phyloP scores from a whole-genome alignment of 1,139 yeast genomes.

The Taphrina flavorubra region DNA sequence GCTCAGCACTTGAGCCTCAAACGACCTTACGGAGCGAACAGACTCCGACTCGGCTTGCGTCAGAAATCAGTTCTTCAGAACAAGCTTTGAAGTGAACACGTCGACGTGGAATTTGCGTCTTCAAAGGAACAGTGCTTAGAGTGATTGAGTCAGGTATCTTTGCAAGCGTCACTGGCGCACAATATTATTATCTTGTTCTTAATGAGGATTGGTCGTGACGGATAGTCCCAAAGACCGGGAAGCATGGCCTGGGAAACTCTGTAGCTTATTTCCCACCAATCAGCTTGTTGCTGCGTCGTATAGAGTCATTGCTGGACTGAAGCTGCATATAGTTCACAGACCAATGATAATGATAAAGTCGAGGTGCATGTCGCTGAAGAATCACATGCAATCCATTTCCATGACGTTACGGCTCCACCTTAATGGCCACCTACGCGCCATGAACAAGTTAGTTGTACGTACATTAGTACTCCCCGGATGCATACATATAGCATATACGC shows the following conservation, averaged over 20 bases:
- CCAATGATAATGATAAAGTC: background rate
- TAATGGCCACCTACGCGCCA: background rate
- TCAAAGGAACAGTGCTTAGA: too few relatives aligned
- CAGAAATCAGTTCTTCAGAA: background rate
- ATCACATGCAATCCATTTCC: background rate
- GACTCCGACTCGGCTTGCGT: background rate
- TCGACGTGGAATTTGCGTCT: too few relatives aligned
- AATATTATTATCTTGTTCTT: too few relatives aligned
- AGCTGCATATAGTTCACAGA: background rate
- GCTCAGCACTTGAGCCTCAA: background rate
- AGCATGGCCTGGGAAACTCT: too few relatives aligned
- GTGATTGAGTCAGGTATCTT: too few relatives aligned
- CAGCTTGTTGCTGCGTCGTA: too few relatives aligned
- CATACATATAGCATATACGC: background rate
- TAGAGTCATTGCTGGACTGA: background rate
- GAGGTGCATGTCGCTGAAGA: background rate
- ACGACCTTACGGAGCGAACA: background rate
- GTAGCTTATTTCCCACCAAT: too few relatives aligned
- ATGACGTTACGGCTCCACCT: conserved; percentile 7
- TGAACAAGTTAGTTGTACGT: too few relatives aligned
- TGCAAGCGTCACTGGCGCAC: too few relatives aligned
- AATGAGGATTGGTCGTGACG: too few relatives aligned
- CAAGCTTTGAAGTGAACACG: background rate
- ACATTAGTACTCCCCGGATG: background rate
- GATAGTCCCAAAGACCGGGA: too few relatives aligned